phyloP scores from a whole-genome alignment of 2,329 filamentous ascomycete genomes.

The Aspergillus sp. region DNA sequence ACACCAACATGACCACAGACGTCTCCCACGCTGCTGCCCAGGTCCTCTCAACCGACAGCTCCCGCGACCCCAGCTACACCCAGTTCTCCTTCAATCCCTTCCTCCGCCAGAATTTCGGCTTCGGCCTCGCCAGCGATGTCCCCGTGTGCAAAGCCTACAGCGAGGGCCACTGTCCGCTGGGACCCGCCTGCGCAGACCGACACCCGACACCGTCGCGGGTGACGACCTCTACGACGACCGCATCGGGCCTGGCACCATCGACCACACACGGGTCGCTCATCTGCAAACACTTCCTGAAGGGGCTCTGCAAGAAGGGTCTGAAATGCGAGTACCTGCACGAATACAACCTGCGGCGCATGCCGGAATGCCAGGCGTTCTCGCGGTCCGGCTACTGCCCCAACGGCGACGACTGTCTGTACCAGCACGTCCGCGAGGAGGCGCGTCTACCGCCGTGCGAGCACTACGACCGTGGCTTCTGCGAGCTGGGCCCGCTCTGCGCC shows the following conservation, averaged over 20 bases:
- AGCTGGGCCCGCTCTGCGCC: constrained; percentile 73
- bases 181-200: constrained; percentile 74
- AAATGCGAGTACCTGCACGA: constrained; percentile 97
- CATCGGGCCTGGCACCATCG: constrained; percentile 31
- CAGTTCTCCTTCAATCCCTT: constrained; percentile 80
- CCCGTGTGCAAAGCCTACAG: constrained; percentile 80
- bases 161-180: constrained; percentile 77
- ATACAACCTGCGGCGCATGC: constrained; percentile 97
- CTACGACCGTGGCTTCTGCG: constrained; percentile 92
- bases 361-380: constrained; percentile 94
- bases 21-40: constrained; percentile 22
- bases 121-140: constrained; percentile 67
- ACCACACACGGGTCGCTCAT: constrained; percentile 54
- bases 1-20: constrained; percentile 24
- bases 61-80: constrained; percentile 41
- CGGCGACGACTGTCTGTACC: constrained; percentile 90
- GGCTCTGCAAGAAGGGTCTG: constrained; percentile 94
- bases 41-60: constrained; percentile 26
- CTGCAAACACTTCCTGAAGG: constrained; percentile 97
- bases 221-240: constrained; percentile 35
- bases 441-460: constrained; percentile 74
- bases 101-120: constrained; percentile 71
- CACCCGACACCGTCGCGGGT: constrained; percentile 49
- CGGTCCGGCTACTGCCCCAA: constrained; percentile 92
- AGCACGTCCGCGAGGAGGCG: constrained; percentile 76